Evolutionary conservation across 2,329 filamentous ascomycete genomes (phyloP).

Genomic region (Chrysosporium keratinophilum): DNA sequence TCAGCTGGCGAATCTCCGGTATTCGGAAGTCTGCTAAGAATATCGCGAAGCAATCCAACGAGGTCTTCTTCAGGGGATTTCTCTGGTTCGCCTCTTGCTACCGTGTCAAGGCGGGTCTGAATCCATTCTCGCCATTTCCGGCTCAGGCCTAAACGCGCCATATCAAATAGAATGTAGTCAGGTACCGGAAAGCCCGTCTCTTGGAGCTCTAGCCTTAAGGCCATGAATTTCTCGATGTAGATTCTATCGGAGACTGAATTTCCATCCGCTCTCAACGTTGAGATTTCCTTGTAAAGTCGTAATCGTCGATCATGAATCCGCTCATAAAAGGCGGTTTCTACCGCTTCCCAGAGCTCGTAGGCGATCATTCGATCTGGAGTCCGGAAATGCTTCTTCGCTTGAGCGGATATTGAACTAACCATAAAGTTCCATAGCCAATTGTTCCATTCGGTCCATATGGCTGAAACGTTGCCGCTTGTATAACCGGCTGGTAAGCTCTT

Average conservation of each 20-base stretch:
- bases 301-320: background rate
- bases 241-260: background rate
- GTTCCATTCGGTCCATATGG: background rate
- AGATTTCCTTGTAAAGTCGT: background rate
- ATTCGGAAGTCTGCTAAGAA: background rate
- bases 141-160: background rate
- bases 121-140: background rate
- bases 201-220: background rate
- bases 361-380: background rate
- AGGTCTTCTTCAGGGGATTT: background rate
- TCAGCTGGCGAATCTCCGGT: too few species aligned
- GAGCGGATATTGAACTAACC: background rate
- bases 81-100: background rate
- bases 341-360: background rate
- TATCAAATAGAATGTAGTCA: background rate
- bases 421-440: background rate
- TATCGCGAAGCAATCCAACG: background rate
- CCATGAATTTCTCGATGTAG: background rate
- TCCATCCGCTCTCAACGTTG: background rate
- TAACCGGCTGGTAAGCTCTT: background rate
- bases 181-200: background rate
- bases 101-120: background rate
- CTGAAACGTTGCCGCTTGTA: too few species aligned
- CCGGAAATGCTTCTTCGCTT: background rate
- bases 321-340: background rate